A percentile compares a stretch with the other conserved stretches of the same genome.
These are phyloP conservation scores for Chloris gayana DNA, from an alignment of 176 grass and related monocot genomes.

Conservation along the genomic window DNA sequence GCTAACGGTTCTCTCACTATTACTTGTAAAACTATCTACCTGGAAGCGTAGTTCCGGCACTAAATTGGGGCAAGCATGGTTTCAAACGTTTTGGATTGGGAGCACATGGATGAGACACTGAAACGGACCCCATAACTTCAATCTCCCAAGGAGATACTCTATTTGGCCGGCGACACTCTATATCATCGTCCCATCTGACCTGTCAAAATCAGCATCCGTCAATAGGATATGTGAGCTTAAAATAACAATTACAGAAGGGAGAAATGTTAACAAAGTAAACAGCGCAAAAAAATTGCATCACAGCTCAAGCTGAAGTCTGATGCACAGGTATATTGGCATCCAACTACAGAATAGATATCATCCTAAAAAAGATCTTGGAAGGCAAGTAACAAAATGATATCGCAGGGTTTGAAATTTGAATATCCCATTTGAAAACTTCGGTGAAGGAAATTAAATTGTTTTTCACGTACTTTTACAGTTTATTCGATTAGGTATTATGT, in stretches of 20 bases:
- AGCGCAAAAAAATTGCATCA: constrained; percentile 8
- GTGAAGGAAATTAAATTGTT: constrained; percentile 11
- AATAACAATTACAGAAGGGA: no score
- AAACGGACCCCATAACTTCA: constrained; percentile 60
- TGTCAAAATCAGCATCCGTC: constrained; percentile 43
- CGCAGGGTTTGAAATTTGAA: constrained; percentile 1
- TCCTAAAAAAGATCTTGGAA: constrained; percentile 18
- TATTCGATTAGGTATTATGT: not conserved
- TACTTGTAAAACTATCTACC: constrained; percentile 52
- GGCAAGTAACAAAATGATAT: constrained; percentile 6
- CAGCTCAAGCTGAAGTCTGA: not conserved
- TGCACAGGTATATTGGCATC: constrained; percentile 10
- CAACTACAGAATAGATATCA: constrained; percentile 14
- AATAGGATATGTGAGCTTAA: constrained; percentile 20
- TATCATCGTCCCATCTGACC: constrained; percentile 89
- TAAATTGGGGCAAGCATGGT: constrained; percentile 50
- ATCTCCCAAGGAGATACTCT: constrained; percentile 96
- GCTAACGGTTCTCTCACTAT: constrained; percentile 18
- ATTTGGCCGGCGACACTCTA: constrained; percentile 48
- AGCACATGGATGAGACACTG: constrained; percentile 51
- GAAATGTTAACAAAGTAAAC: no score
- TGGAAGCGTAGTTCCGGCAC: constrained; percentile 50
- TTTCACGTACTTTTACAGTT: not conserved
- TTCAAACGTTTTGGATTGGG: constrained; percentile 73
- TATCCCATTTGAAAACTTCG: not conserved